Conservation (phyloP, 164 flowering plant species). For the Taxillus chinensis region DNA sequence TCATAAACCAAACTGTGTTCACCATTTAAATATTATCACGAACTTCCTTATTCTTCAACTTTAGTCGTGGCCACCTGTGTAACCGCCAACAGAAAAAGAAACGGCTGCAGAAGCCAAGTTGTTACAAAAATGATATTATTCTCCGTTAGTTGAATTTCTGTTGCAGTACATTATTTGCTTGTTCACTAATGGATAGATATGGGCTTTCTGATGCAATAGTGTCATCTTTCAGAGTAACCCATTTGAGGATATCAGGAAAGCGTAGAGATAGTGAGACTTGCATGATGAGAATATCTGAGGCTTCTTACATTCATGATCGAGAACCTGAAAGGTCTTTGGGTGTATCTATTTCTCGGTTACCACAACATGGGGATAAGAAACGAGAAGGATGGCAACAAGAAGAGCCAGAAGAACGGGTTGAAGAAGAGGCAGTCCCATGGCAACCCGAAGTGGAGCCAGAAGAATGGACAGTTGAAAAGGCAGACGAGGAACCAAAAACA, state of each 20-base stretch:
- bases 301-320: not conserved
- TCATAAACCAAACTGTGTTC: no score
- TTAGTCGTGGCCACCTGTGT: no score
- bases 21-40: no score
- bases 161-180: not conserved
- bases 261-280: not conserved
- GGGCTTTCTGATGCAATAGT: slow-evolving; percentile 1
- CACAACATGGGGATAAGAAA: not conserved
- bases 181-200: not conserved
- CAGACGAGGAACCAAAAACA: not conserved
- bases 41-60: no score
- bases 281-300: not conserved
- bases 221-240: not conserved
- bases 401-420: not conserved
- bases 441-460: not conserved
- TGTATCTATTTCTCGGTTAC: not conserved
- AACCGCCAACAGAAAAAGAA: no score
- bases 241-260: not conserved
- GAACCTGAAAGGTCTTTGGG: not conserved
- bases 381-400: not conserved
- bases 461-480: not conserved
- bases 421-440: not conserved
- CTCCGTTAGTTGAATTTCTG: not conserved
- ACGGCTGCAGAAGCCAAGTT: no score
- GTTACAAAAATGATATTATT: no score